Base-by-base conservation (phyloP, 2,329 filamentous ascomycete species). In the Nothomitra cinnamomea region DNA sequence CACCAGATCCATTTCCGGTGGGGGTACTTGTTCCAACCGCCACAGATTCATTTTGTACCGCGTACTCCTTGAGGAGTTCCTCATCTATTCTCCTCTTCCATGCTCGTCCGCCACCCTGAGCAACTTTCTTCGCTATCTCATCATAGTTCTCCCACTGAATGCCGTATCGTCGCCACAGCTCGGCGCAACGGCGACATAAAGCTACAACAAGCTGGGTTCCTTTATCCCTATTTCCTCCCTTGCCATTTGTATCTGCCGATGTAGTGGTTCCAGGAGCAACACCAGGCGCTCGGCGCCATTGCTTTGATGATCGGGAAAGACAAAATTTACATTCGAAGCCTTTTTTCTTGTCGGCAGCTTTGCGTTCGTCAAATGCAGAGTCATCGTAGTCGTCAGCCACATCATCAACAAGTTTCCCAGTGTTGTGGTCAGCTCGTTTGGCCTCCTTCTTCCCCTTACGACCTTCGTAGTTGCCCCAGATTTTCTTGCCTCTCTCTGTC, bases 321-420 rank as follows among this genome's bases (percentile, higher is more conserved):
- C 92, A 98, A 65, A 95, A 96, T 65, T 95, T 95, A 76, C 92
- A 98, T 59, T 87, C 77, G 62, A 98, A 96, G 19, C 78, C 78
- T 58, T 85, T 82, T 67, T 94, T 94, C 65, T 83, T 83, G 56
- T 80, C 74, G 2, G 70, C 68, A 0, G 90, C 88, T 70, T 96
- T 98, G 41, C 83, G 83, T 50, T 81, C 82, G 65, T 98, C 92
- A 61, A 95, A 98, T 2, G 92, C 92, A 4, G 92, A 98, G 67
- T 98, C 92, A 60, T 98, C 92, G 13, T 85, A 77, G 57, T 90
- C 83, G 64, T 98, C 85, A 6, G 90, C 92, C 57, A 98, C 82
- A 64, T 96, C 90, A 61, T 95, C 89, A 57, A 92, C 80, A 28
- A 95, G 71, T 65, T 92, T 94, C 28, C 79, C 79, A 15, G 78